A percentile compares a stretch with the other conserved stretches of the same genome.
Conservation (phyloP, 2,329 filamentous ascomycete genomes). For the Fusarium pseudonygamai region DNA sequence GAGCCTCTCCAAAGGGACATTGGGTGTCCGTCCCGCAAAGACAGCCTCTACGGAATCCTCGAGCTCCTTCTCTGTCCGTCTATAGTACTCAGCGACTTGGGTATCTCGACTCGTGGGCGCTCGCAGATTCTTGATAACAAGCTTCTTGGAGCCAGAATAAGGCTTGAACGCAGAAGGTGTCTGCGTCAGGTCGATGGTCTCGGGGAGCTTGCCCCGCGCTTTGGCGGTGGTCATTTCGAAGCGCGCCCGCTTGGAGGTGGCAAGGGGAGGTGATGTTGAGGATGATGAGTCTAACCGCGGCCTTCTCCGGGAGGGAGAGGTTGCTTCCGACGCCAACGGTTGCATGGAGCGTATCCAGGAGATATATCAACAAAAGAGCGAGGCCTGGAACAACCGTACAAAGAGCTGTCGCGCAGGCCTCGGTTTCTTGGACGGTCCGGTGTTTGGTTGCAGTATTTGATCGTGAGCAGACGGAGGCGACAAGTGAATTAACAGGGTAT, state of each 20-base stretch:
- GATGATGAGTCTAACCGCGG: conserved; percentile 50
- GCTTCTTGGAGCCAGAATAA: conserved; percentile 80
- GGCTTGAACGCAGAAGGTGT: conserved; percentile 69
- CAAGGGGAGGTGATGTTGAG: conserved; percentile 41
- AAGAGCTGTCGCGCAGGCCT: conserved; percentile 43
- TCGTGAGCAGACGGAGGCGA: background rate
- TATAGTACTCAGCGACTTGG: conserved; percentile 80
- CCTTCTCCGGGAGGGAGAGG: conserved; percentile 51
- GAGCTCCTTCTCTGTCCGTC: conserved; percentile 78
- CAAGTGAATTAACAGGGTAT: background rate
- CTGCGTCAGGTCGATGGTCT: conserved; percentile 49
- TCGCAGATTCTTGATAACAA: conserved; percentile 93
- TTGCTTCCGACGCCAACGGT: conserved; percentile 44
- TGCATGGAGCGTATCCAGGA: conserved; percentile 45
- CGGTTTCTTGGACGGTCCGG: conserved; percentile 31
- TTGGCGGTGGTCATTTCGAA: conserved; percentile 50
- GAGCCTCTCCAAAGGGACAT: conserved; percentile 84
- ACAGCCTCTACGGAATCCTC: conserved; percentile 77
- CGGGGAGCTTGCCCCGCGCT: conserved; percentile 53
- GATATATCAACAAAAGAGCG: background rate
- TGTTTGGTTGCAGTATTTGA: conserved; percentile 10
- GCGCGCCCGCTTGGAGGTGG: conserved; percentile 47
- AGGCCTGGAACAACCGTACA: conserved; percentile 43
- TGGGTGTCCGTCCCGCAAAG: conserved; percentile 71
- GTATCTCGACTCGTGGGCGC: conserved; percentile 63